Evolutionary conservation across 148 eudicot species (phyloP).

Genomic region (Rhododendron vialii): DNA sequence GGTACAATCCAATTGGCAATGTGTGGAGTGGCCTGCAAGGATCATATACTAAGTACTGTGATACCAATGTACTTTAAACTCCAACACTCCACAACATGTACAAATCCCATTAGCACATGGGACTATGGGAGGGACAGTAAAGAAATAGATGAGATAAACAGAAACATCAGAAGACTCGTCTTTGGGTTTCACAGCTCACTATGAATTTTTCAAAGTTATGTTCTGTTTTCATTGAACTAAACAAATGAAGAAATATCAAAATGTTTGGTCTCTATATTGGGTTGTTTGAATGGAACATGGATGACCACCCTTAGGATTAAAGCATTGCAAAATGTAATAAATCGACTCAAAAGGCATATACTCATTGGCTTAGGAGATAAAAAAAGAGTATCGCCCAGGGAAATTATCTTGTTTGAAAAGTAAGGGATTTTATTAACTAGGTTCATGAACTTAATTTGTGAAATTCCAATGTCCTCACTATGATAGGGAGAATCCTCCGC

Average conservation of each 20-base stretch:
- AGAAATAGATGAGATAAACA: neutral
- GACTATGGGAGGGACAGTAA: neutral
- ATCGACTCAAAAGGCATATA: neutral
- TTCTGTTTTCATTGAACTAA: neutral
- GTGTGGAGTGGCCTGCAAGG: neutral
- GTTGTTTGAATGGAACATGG: neutral
- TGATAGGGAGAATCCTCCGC: neutral
- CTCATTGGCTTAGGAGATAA: neutral
- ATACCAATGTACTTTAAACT: neutral
- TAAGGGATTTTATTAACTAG: neutral
- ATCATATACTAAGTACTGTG: neutral
- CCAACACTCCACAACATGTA: neutral
- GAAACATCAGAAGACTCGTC: neutral
- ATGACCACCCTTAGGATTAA: neutral
- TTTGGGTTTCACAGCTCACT: neutral
- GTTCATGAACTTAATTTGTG: neutral
- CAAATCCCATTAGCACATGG: neutral
- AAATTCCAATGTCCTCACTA: neutral
- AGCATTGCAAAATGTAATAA: neutral
- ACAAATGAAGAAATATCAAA: neutral
- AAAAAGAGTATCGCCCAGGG: neutral
- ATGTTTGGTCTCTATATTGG: neutral
- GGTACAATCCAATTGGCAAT: neutral
- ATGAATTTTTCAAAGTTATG: neutral
- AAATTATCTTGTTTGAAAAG: neutral